Conservation (phyloP, 805 yeast genomes). For the Monosporozyma unispora region DNA sequence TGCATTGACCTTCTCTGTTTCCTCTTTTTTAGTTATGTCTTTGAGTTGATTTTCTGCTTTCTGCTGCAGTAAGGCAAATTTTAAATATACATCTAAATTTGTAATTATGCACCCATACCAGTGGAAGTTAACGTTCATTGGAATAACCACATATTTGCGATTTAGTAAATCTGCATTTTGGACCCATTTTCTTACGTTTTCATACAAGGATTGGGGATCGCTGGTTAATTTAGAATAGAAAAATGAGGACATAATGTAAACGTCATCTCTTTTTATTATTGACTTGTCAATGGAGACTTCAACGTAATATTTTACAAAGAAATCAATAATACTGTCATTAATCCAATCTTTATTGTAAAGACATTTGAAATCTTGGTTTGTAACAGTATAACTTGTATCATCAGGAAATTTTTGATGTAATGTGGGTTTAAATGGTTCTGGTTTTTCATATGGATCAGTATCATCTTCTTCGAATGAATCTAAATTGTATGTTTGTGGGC, state of each 20-base stretch:
- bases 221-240: constrained; percentile 60
- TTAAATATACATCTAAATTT: constrained; percentile 35
- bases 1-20: background rate
- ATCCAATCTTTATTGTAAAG: constrained; percentile 77
- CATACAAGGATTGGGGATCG: constrained; percentile 38
- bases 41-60: background rate
- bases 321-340: constrained; percentile 82
- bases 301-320: constrained; percentile 57
- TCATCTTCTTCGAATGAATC: constrained; percentile 6
- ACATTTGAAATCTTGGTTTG: constrained; percentile 67
- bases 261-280: constrained; percentile 31
- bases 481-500: constrained; percentile 1
- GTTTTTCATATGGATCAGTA: constrained; percentile 13
- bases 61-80: constrained; percentile 3
- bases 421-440: constrained; percentile 32
- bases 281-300: constrained; percentile 27
- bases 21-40: background rate
- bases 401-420: constrained; percentile 46
- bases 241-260: constrained; percentile 67
- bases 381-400: constrained; percentile 46
- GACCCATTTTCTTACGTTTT: constrained; percentile 71
- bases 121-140: constrained; percentile 72
- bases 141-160: constrained; percentile 58
- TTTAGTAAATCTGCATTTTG: constrained; percentile 52
- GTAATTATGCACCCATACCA: constrained; percentile 79